Base-by-base conservation (phyloP, 1,284 basidiomycete genomes). In the Trichosporon asahii region DNA sequence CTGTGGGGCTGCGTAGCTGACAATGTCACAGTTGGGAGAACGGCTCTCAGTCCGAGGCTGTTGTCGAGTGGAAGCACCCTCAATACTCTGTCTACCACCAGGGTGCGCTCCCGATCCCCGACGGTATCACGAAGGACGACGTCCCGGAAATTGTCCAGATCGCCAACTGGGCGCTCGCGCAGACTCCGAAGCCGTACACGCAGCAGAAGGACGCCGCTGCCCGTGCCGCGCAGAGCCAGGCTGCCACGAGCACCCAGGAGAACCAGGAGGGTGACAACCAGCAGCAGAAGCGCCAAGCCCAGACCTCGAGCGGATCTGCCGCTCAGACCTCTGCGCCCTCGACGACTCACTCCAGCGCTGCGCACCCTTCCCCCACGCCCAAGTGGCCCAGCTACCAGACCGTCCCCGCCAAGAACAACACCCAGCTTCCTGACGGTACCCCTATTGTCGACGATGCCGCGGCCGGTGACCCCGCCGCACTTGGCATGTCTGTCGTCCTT, bases 391-490 rank as follows among this genome's bases (percentile, higher is more conserved):
- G 11, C 14, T 61, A 33, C 29, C 21, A 61, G 57, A 49, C 18
- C 46, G 63, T 69, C 9, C 72, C 72, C 11, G 68, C 68, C 23
- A 27, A 35, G 31, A 44, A 29, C 44, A 68, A 67, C 64, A 37
- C 67, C 1, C 25, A 40, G 23, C 70, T 73, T 1, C 72, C 72
- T 18, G 25, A 27, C n/a, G 72, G 72, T 29, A 46, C 55, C 23
- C 71, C 69, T 0, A 70, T 87, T 55, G 72, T 86, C 15, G 66
- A 73, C 6, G 86, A 86, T 73, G 89, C 88, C 18, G 89, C 91
- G 0, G 90, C 90, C 0, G 91, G 87, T 2, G 94, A 97, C 82
- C 94, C 94, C 0, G 89, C 92, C 0, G 90, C 89, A 72, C 87
- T 94, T 64, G 94, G 93, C 0, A 86, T 91, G n/a, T 87, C 90